Evolutionary conservation across 495 filamentous ascomycete species (phyloP), one percentile per base, ranked within the genome.

Genomic region (Rhypophila decipiens): DNA sequence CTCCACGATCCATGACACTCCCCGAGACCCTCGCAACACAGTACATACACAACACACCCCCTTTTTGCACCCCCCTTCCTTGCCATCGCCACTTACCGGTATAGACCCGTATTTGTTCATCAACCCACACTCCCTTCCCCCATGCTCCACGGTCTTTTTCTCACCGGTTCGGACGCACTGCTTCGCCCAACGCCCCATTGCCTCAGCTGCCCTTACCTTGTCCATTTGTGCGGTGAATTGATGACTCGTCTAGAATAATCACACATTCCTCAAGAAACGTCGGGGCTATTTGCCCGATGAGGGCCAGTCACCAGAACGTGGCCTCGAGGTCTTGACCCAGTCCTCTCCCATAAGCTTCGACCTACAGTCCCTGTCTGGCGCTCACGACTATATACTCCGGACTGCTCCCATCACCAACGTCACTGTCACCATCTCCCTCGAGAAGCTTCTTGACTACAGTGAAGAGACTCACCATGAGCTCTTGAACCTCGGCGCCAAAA

Each of bases 201-300:
- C 39, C 43, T 46, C 49, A 52, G 33, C 44, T 52, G 24, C 48
- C 46, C 42, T 39, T 46, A 51, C 46, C 37, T 50, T 49, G 47
- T 27, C 47, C 50, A 38, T 58, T 50, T 50, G 59, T 67, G 59
- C 67, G 63, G 68, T 68, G 62, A 58, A 60, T 71, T 73, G 66
- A 73, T 67, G 58, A 66, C 64, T 59, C 44, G 62, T 66, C 57
- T 71, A 75, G 70, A 72, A 71, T 61, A 61, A 55, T 60, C 70
- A 67, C 66, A 58, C n/a, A n/a, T n/a, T n/a, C n/a, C n/a, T 69
- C 58, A 72, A 65, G 59, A 73, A 69, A 50, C 69, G 71, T 48
- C 69, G 69, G 64, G 65, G 65, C 51, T 68, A 68, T 55, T 61
- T 58, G 61, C 59, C 62, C 42, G 66, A 40, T 40, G 38, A 65